phyloP scores from a whole-genome alignment of 768 basidiomycete species.

The Lactarius akahatsu region DNA sequence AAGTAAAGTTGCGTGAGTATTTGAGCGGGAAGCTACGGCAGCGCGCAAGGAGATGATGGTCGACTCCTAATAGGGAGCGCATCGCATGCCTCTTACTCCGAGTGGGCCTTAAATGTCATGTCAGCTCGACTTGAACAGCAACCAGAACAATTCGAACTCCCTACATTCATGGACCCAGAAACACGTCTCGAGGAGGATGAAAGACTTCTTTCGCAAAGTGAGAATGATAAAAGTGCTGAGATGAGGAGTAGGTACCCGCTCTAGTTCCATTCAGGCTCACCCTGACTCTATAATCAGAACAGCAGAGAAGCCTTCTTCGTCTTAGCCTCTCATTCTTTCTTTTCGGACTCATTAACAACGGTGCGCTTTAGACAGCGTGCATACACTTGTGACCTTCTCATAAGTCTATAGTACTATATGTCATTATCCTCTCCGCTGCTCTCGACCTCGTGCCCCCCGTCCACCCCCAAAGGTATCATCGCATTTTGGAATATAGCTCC shows the following conservation, averaged over 20 bases:
- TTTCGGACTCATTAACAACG: conserved; percentile 92
- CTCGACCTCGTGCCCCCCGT: conserved; percentile 90
- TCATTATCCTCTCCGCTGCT: conserved; percentile 94
- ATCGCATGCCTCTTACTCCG: conserved; percentile 2
- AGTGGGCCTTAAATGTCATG: not conserved
- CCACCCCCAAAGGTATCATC: conserved; percentile 93
- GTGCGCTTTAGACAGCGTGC: conserved; percentile 39
- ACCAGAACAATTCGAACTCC: conserved; percentile 19
- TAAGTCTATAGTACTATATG: conserved; percentile 71
- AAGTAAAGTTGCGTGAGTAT: not conserved
- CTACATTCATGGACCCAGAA: conserved; percentile 15
- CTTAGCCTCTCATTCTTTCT: conserved; percentile 75
- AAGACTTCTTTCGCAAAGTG: conserved; percentile 3
- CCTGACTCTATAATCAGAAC: conserved; percentile 6
- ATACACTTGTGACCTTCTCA: conserved; percentile 6
- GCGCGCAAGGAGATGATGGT: conserved; percentile 5
- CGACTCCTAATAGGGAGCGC: conserved; percentile 11
- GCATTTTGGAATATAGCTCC: conserved; percentile 95
- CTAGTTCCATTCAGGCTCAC: not conserved
- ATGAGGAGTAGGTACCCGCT: conserved; percentile 7
- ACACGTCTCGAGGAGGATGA: conserved; percentile 15
- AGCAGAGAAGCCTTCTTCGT: conserved; percentile 34
- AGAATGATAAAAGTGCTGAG: conserved; percentile 1
- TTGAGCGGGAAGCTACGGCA: not conserved
- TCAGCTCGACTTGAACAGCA: not conserved